phyloP scores from a whole-genome alignment of 2,329 filamentous ascomycete genomes.

The Conoideocrella luteorostrata region DNA sequence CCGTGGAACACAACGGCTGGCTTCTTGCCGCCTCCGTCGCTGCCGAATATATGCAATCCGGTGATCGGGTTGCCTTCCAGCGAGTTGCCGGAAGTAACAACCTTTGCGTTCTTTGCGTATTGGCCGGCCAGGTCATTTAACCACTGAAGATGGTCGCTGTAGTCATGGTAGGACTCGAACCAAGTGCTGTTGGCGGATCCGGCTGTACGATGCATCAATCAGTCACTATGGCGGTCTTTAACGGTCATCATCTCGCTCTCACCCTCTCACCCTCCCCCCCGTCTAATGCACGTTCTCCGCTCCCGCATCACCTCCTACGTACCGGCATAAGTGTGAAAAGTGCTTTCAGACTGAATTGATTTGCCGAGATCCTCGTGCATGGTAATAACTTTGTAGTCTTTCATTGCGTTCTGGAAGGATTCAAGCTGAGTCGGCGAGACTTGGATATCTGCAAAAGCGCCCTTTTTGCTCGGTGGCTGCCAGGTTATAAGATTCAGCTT shows the following conservation, averaged over 20 bases:
- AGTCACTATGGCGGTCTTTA: too few species aligned
- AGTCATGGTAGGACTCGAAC: conserved; percentile 49
- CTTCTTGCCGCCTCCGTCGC: conserved; percentile 34
- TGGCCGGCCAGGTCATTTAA: conserved; percentile 36
- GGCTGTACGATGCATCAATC: conserved; percentile 10
- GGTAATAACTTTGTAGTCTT: conserved; percentile 23
- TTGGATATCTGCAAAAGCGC: conserved; percentile 33
- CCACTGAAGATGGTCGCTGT: conserved; percentile 43
- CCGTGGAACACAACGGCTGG: conserved; percentile 51
- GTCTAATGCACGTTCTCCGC: too few species aligned
- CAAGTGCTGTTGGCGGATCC: conserved; percentile 30
- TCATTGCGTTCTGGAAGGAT: conserved; percentile 25
- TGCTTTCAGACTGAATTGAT: conserved; percentile 28
- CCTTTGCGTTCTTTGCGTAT: conserved; percentile 38
- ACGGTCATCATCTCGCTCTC: neutral
- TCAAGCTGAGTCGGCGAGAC: conserved; percentile 29
- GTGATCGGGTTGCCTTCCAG: conserved; percentile 48
- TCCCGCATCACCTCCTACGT: conserved; percentile 7
- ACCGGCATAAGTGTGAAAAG: conserved; percentile 23
- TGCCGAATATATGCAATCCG: conserved; percentile 53
- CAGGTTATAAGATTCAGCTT: conserved; percentile 30
- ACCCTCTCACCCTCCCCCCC: neutral
- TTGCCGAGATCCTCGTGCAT: conserved; percentile 35
- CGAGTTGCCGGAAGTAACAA: conserved; percentile 42
- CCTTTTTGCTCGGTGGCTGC: conserved; percentile 26